These are phyloP conservation scores for Tulasnella sp. DNA, from an alignment of 768 basidiomycete genomes.

Conservation along the genomic window DNA sequence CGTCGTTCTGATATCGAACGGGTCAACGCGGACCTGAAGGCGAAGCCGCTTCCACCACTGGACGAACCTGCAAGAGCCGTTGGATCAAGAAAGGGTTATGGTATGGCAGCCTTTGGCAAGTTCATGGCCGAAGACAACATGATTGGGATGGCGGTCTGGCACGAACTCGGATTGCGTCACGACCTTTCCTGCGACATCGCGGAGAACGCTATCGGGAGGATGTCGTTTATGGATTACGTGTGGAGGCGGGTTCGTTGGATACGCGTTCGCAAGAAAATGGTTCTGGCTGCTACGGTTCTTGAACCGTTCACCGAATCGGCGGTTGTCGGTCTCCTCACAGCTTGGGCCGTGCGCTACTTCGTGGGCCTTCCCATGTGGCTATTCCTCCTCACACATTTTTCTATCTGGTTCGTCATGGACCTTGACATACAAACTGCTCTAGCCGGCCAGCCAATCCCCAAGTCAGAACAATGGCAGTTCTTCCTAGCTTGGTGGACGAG, in stretches of 20 bases:
- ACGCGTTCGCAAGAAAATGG: constrained; percentile 94
- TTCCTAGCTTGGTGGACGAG: constrained; percentile 76
- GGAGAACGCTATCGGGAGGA: constrained; percentile 83
- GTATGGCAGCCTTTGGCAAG: constrained; percentile 74
- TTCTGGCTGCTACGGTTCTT: constrained; percentile 76
- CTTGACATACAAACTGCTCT: constrained; percentile 80
- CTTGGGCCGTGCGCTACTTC: constrained; percentile 55
- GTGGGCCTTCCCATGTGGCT: constrained; percentile 50
- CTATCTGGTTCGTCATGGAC: constrained; percentile 75
- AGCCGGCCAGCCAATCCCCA: constrained; percentile 63
- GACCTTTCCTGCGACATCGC: constrained; percentile 90
- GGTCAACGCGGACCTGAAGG: constrained; percentile 44
- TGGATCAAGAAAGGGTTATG: constrained; percentile 25
- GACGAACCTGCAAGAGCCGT: constrained; percentile 11
- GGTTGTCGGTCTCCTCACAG: constrained; percentile 66
- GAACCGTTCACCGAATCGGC: constrained; percentile 94
- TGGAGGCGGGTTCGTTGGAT: constrained; percentile 94
- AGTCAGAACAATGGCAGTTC: constrained; percentile 59
- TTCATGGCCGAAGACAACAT: constrained; percentile 98
- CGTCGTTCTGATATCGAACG: constrained; percentile 84
- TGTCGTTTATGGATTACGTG: constrained; percentile 83
- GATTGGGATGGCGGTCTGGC: constrained; percentile 92
- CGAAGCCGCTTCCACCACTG: constrained; percentile 25
- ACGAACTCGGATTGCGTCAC: constrained; percentile 86
- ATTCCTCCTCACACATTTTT: constrained; percentile 62